A percentile compares a stretch with the other conserved stretches of the same genome.
Conservation (phyloP, 2,329 filamentous ascomycete species). For the Trichophyton schoenleinii region DNA sequence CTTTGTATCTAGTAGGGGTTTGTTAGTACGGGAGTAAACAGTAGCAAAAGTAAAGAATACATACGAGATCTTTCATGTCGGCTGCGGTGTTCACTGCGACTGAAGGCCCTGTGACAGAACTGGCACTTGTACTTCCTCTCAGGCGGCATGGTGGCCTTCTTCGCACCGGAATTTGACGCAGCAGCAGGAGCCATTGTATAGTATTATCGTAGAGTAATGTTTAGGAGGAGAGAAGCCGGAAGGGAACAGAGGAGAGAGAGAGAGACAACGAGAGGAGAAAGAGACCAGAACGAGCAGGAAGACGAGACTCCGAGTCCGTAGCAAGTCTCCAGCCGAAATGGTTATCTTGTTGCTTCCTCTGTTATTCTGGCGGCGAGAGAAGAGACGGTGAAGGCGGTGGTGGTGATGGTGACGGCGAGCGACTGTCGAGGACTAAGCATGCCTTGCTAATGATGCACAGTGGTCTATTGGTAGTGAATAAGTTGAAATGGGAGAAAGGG, state of each 20-base stretch:
- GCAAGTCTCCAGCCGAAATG: neutral
- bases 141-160: constrained; percentile 66
- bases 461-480: too few species aligned
- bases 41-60: constrained; percentile 32
- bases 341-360: neutral
- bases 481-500: constrained; percentile 2
- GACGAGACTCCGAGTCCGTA: too few species aligned
- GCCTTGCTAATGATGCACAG: constrained; percentile 11
- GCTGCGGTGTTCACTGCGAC: constrained; percentile 90
- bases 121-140: constrained; percentile 99
- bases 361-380: too few species aligned
- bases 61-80: constrained; percentile 96
- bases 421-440: constrained; percentile 1
- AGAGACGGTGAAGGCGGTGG: neutral
- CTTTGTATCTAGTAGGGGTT: constrained; percentile 64
- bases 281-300: neutral
- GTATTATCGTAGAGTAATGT: constrained; percentile 9
- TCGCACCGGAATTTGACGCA: constrained; percentile 58
- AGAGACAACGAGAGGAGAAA: neutral
- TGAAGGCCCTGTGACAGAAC: constrained; percentile 96
- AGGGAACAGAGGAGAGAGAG: constrained; percentile 14
- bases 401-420: neutral
- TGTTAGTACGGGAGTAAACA: neutral
- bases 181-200: constrained; percentile 33
- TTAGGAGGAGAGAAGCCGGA: constrained; percentile 13